phyloP scores from a whole-genome alignment of 768 basidiomycete species.

The Suillus weaverae region DNA sequence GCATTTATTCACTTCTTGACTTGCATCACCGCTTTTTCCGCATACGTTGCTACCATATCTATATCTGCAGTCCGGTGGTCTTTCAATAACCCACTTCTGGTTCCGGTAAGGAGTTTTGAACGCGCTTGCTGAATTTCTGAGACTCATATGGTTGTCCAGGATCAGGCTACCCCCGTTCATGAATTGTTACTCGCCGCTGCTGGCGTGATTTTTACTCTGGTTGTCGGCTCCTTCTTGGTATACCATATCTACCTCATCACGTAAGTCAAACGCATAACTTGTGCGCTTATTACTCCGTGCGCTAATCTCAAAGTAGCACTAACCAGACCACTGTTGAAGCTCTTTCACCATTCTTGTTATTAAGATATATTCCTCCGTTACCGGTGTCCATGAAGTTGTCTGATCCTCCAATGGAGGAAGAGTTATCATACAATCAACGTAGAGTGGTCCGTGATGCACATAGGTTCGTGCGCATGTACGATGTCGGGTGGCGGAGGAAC shows the following conservation, averaged over 20 bases:
- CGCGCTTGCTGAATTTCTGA: background rate
- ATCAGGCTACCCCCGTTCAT: conserved; percentile 67
- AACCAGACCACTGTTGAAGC: conserved; percentile 87
- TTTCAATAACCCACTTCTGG: conserved; percentile 58
- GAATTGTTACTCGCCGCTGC: conserved; percentile 63
- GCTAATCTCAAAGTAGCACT: conserved; percentile 44
- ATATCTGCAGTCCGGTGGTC: conserved; percentile 60
- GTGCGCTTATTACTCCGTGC: background rate
- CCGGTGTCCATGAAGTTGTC: conserved; percentile 52
- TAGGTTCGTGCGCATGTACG: conserved; percentile 59
- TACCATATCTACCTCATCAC: conserved; percentile 79
- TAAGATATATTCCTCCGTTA: conserved; percentile 68
- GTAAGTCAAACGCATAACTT: conserved; percentile 41
- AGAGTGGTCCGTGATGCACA: conserved; percentile 65
- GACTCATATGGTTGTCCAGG: conserved; percentile 36
- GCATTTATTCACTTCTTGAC: conserved; percentile 79
- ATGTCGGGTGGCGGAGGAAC: conserved; percentile 73
- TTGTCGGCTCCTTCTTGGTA: conserved; percentile 71
- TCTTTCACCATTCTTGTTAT: conserved; percentile 70
- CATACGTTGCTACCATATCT: conserved; percentile 59
- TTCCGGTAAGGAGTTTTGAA: conserved; percentile 47
- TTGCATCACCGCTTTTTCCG: conserved; percentile 59
- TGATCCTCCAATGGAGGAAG: conserved; percentile 70
- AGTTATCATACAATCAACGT: conserved; percentile 66
- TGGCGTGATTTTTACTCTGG: conserved; percentile 58